Conservation (phyloP, 2,329 filamentous ascomycete genomes). For the Hypoxylon sp. region DNA sequence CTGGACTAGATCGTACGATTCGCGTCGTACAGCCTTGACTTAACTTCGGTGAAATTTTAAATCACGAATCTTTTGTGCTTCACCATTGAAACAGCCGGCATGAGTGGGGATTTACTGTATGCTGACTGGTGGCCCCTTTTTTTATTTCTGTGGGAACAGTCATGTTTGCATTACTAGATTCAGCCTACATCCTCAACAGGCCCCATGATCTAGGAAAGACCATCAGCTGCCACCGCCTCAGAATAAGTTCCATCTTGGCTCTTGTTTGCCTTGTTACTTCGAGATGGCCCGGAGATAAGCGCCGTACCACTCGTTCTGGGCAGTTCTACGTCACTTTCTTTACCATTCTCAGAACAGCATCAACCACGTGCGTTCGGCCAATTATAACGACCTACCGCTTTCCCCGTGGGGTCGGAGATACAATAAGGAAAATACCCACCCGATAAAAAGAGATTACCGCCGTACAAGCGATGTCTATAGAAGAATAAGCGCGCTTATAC, state of each 20-base stretch:
- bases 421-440: conserved; percentile 2
- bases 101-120: neutral
- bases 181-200: conserved; percentile 2
- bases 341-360: conserved; percentile 6
- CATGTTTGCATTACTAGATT: conserved; percentile 34
- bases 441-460: neutral
- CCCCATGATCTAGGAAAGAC: conserved; percentile 3
- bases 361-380: conserved; percentile 11
- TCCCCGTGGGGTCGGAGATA: conserved; percentile 35
- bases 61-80: conserved; percentile 7
- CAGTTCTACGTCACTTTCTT: conserved; percentile 24
- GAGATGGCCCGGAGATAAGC: conserved; percentile 6
- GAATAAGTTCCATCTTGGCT: neutral
- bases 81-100: neutral
- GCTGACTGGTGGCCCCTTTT: neutral
- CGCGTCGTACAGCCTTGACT: conserved; percentile 31
- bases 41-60: conserved; percentile 37
- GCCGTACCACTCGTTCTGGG: neutral
- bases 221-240: neutral
- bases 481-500: neutral
- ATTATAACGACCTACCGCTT: conserved; percentile 5
- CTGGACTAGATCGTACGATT: conserved; percentile 22
- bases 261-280: conserved; percentile 25
- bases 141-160: conserved; percentile 12
- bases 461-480: neutral